Evolutionary conservation across 2,329 filamentous ascomycete genomes (phyloP), one percentile per base, ranked within the genome.

Genomic region (Bipolaris sorokiniana): DNA sequence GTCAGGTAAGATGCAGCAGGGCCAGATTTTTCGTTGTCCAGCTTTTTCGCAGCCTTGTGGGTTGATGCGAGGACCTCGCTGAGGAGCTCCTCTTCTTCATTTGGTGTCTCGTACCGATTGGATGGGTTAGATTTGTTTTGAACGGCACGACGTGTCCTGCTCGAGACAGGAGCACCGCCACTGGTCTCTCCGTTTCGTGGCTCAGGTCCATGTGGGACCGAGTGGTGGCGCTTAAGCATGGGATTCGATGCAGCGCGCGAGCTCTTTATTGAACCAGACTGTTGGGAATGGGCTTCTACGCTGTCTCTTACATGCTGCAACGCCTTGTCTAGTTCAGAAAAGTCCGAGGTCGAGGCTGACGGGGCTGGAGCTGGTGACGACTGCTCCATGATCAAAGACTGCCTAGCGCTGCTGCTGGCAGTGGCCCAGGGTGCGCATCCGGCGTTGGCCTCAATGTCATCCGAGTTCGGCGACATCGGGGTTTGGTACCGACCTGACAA

Each of bases 1-100:
- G 87, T 89, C n/a, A 88, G 81, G 65, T 89, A 89, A n/a, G 84
- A 82, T 56, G 81, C 83, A 18, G 78, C 72, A 31, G 89, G 79
- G 5, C 79, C 85, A 23, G 90, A 80, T 48, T 78, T 71, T 79
- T 65, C 73, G 44, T 63, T 60, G 55, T 87, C 91, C 58, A 96
- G 81, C 9, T 87, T 87, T 72, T 86, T 89, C 70, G 90, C 90
- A 7, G 88, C 91, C 59, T 86, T 86, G 68, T 89, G 88, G 0
- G 92, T 90, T 5, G 90, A 91, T 47, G 88, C 85, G 40, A 97
- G 82, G 18, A 88, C 92, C 77, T 99, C 95, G 66, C 97, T 93
- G 9, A 98, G 83, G 9, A 99, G 84, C 78, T 99, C 95, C 58
- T 99, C 95, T 72, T 98, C 94, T 77, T 99, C 95, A 69, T 96